A percentile compares a stretch with the other conserved stretches of the same genome.
Evolutionary conservation across 495 filamentous ascomycete genomes (phyloP).

Genomic region (Hypomontagnella monticulosa): DNA sequence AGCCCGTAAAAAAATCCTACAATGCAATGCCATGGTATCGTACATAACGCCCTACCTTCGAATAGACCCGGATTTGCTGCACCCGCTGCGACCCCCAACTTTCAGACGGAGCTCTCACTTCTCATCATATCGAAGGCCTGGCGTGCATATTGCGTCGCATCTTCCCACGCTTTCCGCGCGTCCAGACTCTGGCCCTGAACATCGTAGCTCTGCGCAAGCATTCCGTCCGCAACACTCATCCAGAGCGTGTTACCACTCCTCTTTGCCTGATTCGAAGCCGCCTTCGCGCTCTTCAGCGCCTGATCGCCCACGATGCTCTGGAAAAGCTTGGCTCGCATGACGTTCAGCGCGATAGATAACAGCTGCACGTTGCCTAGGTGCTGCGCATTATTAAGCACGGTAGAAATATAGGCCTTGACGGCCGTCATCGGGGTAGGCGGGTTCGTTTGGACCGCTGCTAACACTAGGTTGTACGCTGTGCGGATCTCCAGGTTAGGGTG

Average conservation of each 20-base stretch:
- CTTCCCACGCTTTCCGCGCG: slow-evolving; percentile 54
- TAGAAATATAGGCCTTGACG: slow-evolving; percentile 80
- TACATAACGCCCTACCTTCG: slow-evolving; percentile 37
- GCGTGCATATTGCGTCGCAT: slow-evolving; percentile 43
- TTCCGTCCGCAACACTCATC: slow-evolving; percentile 83
- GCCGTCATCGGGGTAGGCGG: slow-evolving; percentile 67
- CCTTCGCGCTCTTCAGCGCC: slow-evolving; percentile 85
- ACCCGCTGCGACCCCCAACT: slow-evolving; percentile 20
- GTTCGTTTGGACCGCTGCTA: slow-evolving; percentile 70
- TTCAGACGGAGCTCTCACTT: slow-evolving; percentile 17
- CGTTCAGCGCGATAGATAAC: slow-evolving; percentile 79
- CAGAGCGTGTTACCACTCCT: slow-evolving; percentile 81
- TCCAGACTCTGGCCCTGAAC: slow-evolving; percentile 74
- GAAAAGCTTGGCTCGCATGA: slow-evolving; percentile 90
- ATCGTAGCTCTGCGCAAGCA: slow-evolving; percentile 79
- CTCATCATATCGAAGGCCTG: slow-evolving; percentile 40
- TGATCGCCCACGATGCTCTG: slow-evolving; percentile 86
- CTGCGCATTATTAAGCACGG: slow-evolving; percentile 60
- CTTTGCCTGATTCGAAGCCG: slow-evolving; percentile 76
- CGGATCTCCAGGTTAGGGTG: slow-evolving; percentile 78
- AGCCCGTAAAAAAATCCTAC: slow-evolving; percentile 29
- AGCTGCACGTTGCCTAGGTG: slow-evolving; percentile 76
- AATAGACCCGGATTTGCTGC: slow-evolving; percentile 36
- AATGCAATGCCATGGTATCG: slow-evolving; percentile 41
- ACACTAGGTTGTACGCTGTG: slow-evolving; percentile 80